Base-by-base conservation (phyloP, 305 asterid genomes). In the Fraxinus floribunda region DNA sequence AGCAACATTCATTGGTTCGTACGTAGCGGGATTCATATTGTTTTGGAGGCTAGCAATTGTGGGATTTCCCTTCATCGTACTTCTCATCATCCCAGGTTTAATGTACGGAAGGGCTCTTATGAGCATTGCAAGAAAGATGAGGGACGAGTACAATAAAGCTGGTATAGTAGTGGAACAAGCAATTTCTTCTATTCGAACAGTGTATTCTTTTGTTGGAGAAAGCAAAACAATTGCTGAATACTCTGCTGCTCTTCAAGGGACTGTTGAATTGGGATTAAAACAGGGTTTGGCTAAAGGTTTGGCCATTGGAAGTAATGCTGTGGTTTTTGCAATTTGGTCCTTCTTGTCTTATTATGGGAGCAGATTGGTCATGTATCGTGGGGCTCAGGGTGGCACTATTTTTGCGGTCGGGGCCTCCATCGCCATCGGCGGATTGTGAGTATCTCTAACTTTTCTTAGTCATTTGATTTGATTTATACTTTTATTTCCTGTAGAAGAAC, bases 201-300 rank as follows among this genome's bases (percentile, higher is more conserved):
- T 97, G 6, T 97, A 97, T 77, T 93, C 99, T 0, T 97, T 97
- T 32, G 97, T 86, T 1, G 97, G 97, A 16, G 99, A 97, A 87
- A 86, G 85, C 76, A 92, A 89, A 86, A 91, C 92, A 0, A 80
- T 88, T 0, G 85, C 81, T 2, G 79, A 86, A 0, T 97, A 92
- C 73, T 93, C 98, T 1, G 81, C 80, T 79, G 97, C 99, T 70
- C 95, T 97, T 15, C 89, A 91, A 32, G 98, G 97, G 79, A 91
- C 98, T 0, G 93, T 94, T 5, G 89, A 88, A 36, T 84, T 94
- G 78, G 99, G 99, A 7, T 74, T 91, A 7, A 85, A 84, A 57
- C 99, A 97, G 79, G 99, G 99, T n/a, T 89, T 97, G 9, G 97
- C 97, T 6, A 97, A 97, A 86, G 99, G 99, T 1, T 84, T 94